Evolutionary conservation across 2,329 filamentous ascomycete species (phyloP).

Genomic region (Elsinoe batatas): DNA sequence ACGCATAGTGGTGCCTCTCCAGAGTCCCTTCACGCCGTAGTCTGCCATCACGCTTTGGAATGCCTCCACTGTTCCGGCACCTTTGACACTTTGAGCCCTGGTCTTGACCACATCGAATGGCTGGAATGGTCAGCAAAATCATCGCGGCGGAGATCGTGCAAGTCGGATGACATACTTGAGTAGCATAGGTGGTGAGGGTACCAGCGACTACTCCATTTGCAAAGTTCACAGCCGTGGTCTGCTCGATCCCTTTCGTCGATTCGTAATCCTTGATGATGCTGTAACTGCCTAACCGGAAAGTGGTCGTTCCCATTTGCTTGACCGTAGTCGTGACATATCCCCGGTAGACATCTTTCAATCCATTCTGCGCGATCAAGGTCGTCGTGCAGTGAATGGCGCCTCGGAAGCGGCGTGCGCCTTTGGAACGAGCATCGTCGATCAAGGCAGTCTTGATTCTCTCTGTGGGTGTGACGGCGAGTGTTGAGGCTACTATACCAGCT

Average conservation of each 20-base stretch:
- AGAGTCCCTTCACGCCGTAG: conserved; percentile 51
- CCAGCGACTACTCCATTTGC: conserved; percentile 53
- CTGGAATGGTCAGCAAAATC: conserved; percentile 26
- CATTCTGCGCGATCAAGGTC: conserved; percentile 43
- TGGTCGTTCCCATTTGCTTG: conserved; percentile 53
- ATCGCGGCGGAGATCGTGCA: not conserved
- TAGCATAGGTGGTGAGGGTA: conserved; percentile 48
- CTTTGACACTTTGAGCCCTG: conserved; percentile 49
- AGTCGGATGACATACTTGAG: conserved; percentile 18
- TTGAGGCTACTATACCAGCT: conserved; percentile 51
- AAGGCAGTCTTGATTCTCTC: conserved; percentile 60
- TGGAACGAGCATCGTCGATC: conserved; percentile 49
- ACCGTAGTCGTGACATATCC: conserved; percentile 52
- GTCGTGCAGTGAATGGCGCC: conserved; percentile 43
- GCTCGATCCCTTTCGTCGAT: conserved; percentile 36
- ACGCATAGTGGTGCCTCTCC: conserved; percentile 60
- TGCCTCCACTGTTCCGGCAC: conserved; percentile 48
- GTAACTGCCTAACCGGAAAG: conserved; percentile 53
- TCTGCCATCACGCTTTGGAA: conserved; percentile 45
- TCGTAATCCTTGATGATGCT: conserved; percentile 54
- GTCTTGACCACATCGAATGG: conserved; percentile 58
- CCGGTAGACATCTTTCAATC: conserved; percentile 45
- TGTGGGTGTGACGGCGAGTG: conserved; percentile 57
- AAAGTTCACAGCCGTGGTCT: conserved; percentile 48
- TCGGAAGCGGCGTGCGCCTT: conserved; percentile 37